A percentile compares a stretch with the other conserved stretches of the same genome.
phyloP scores from a whole-genome alignment of 1,139 yeast species.

The Nadsonia commutata region DNA sequence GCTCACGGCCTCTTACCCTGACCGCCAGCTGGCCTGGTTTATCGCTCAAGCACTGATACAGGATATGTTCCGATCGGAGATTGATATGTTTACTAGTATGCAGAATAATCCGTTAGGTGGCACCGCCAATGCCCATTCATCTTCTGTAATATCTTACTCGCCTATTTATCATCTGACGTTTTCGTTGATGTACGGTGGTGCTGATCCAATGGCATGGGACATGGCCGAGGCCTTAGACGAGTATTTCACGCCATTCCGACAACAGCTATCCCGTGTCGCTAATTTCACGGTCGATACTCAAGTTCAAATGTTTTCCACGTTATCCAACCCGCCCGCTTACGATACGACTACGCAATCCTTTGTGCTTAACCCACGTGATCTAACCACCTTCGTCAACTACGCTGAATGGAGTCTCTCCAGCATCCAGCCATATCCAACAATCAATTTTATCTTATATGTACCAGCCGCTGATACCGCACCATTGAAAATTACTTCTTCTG shows the following conservation, averaged over 20 bases:
- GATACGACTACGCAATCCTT: conserved; percentile 11
- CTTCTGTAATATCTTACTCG: conserved; percentile 34
- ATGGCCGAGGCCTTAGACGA: conserved; percentile 30
- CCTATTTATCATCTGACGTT: conserved; percentile 54
- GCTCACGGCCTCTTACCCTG: background rate
- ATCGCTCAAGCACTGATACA: background rate
- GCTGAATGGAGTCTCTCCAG: conserved; percentile 62
- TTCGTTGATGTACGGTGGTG: conserved; percentile 45
- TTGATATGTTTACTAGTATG: conserved; percentile 3
- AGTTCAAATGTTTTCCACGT: conserved; percentile 50
- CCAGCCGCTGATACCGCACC: conserved; percentile 39
- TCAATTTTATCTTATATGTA: conserved; percentile 54
- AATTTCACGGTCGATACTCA: conserved; percentile 71
- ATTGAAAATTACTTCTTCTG: conserved; percentile 28
- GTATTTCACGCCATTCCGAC: conserved; percentile 33
- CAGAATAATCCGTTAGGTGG: conserved; percentile 2
- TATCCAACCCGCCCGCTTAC: conserved; percentile 18
- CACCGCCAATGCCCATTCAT: conserved; percentile 9
- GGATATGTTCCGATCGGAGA: conserved; percentile 1
- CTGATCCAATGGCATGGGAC: conserved; percentile 43
- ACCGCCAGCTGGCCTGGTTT: background rate
- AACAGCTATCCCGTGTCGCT: conserved; percentile 33
- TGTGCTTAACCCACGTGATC: conserved; percentile 24
- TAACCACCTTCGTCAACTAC: conserved; percentile 58
- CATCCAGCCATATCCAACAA: conserved; percentile 37